These are phyloP conservation scores for Croton setiger DNA, from an alignment of 441 rosid genomes.

Conservation along the genomic window DNA sequence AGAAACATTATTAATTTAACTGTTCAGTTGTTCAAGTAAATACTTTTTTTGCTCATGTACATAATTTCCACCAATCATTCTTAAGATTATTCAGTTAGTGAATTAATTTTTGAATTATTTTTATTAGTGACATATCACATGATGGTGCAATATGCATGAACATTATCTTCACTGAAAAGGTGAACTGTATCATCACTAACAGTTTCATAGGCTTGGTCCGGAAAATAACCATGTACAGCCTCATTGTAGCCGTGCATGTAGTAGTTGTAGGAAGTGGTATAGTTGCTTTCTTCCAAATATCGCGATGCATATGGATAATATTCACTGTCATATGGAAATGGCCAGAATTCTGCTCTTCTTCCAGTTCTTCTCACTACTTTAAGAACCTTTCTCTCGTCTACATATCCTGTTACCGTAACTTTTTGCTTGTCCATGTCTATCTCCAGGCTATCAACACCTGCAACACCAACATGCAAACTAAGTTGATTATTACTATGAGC, in stretches of 20 bases:
- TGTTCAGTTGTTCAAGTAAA: no score
- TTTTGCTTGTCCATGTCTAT: slow-evolving; percentile 73
- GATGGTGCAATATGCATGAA: slow-evolving; percentile 51
- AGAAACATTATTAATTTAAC: no score
- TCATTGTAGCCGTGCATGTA: slow-evolving; percentile 59
- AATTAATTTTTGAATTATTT: no score
- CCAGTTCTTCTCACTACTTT: slow-evolving; percentile 74
- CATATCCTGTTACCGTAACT: slow-evolving; percentile 71
- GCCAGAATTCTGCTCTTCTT: slow-evolving; percentile 74
- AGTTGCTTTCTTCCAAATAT: slow-evolving; percentile 47
- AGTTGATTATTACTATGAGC: no score
- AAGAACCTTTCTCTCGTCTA: slow-evolving; percentile 61
- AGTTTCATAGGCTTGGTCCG: slow-evolving; percentile 46
- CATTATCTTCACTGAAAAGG: slow-evolving; percentile 89
- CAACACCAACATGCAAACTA: background rate
- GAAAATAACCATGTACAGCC: slow-evolving; percentile 51
- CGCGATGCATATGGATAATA: slow-evolving; percentile 54
- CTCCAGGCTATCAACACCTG: slow-evolving; percentile 73
- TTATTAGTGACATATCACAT: slow-evolving; percentile 35
- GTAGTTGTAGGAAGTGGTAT: slow-evolving; percentile 47
- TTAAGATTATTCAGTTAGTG: background rate
- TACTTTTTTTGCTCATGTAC: background rate
- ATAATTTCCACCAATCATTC: background rate
- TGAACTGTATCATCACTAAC: slow-evolving; percentile 56
- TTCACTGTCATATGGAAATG: slow-evolving; percentile 67